Conservation (phyloP, 805 yeast species). For the Ogataea neopini region DNA sequence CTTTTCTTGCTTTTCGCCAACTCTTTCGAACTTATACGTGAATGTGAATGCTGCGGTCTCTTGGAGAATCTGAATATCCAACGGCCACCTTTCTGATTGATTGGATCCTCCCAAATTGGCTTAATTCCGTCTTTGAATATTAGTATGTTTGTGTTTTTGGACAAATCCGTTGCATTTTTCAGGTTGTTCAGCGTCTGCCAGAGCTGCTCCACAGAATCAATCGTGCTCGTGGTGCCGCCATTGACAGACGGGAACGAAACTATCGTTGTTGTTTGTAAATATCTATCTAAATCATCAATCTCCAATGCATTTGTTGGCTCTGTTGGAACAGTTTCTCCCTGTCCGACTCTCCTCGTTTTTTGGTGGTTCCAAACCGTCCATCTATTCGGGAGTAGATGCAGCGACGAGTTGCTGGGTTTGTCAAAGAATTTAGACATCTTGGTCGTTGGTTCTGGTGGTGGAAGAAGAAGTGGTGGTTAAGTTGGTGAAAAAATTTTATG, state of each 20-base stretch:
- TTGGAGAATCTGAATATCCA: slow-evolving; percentile 55
- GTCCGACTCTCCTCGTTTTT: slow-evolving; percentile 11
- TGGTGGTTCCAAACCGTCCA: slow-evolving; percentile 26
- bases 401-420: neutral
- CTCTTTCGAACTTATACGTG: neutral
- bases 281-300: slow-evolving; percentile 39
- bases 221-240: slow-evolving; percentile 25
- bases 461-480: neutral
- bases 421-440: slow-evolving; percentile 22
- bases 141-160: slow-evolving; percentile 52
- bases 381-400: slow-evolving; percentile 14
- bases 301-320: neutral
- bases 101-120: slow-evolving; percentile 71
- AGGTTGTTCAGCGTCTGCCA: slow-evolving; percentile 46
- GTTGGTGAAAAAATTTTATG: neutral
- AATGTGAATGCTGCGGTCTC: slow-evolving; percentile 8
- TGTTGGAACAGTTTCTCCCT: neutral
- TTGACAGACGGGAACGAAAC: slow-evolving; percentile 39
- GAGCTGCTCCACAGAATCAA: slow-evolving; percentile 54
- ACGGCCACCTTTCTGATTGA: slow-evolving; percentile 60
- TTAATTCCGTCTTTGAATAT: slow-evolving; percentile 59
- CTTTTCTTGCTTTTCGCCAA: slow-evolving; percentile 16
- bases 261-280: slow-evolving; percentile 47
- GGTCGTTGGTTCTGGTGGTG: neutral
- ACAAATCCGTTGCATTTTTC: slow-evolving; percentile 41